Evolutionary conservation across 345 rosid species (phyloP).

Genomic region (Psidium friedrichsthalianum): DNA sequence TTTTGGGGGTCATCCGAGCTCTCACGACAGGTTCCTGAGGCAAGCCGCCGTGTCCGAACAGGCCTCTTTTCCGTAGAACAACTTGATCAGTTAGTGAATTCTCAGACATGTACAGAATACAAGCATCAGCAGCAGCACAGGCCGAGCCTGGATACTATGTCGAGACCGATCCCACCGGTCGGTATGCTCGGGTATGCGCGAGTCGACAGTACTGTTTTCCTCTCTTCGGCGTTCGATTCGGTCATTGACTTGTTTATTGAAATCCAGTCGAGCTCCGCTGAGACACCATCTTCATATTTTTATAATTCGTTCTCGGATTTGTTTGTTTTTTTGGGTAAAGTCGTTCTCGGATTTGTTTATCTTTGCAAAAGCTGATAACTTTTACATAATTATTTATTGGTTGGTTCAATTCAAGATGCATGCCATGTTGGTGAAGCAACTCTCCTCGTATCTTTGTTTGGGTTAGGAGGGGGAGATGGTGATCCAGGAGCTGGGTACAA

Average conservation of each 20-base stretch:
- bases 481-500: background rate
- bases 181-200: background rate
- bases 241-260: background rate
- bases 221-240: background rate
- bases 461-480: background rate
- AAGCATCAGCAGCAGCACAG: background rate
- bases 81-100: too few species aligned
- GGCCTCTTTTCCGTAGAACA: background rate
- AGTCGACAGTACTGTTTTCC: background rate
- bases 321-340: too few species aligned
- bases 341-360: background rate
- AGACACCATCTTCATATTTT: background rate
- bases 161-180: background rate
- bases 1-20: background rate
- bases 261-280: background rate
- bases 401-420: background rate
- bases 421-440: background rate
- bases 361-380: background rate
- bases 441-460: background rate
- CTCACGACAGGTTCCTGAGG: background rate
- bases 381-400: background rate
- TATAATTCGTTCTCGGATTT: background rate
- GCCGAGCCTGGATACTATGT: background rate
- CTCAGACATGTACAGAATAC: background rate
- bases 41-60: background rate